Conservation (phyloP, 257 asterid genomes). For the Solanum okadae region DNA sequence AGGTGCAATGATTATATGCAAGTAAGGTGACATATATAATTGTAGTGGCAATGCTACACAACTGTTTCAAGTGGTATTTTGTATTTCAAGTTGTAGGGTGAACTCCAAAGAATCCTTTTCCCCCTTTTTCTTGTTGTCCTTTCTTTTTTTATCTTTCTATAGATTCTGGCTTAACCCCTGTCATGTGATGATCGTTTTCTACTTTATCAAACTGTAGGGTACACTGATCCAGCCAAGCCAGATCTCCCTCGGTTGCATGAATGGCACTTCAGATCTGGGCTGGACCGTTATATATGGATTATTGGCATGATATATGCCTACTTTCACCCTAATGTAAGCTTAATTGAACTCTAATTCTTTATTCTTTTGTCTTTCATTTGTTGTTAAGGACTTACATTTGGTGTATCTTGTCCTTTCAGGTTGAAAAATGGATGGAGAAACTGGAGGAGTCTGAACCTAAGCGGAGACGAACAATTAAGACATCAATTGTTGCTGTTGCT, state of each 20-base stretch:
- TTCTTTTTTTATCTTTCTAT: neutral
- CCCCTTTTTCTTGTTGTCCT: neutral
- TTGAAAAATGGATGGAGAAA: slow-evolving; percentile 95
- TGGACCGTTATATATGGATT: slow-evolving; percentile 87
- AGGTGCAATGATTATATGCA: neutral
- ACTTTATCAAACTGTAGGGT: slow-evolving; percentile 39
- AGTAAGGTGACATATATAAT: neutral
- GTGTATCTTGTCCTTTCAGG: slow-evolving; percentile 30
- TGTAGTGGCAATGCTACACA: neutral
- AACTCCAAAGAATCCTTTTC: neutral
- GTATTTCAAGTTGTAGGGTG: neutral
- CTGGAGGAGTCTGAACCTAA: slow-evolving; percentile 78
- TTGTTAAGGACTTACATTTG: neutral
- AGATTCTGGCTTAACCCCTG: neutral
- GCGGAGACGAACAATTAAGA: slow-evolving; percentile 66
- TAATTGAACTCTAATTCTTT: neutral
- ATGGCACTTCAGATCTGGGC: slow-evolving; percentile 95
- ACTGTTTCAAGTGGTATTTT: neutral
- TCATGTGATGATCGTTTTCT: slow-evolving; percentile 4
- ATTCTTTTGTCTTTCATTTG: neutral
- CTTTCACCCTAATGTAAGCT: slow-evolving; percentile 61
- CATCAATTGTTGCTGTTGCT: slow-evolving; percentile 47
- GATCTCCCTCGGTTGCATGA: slow-evolving; percentile 86
- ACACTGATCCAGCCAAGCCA: slow-evolving; percentile 87
- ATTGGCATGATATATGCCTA: slow-evolving; percentile 83